Evolutionary conservation across 768 basidiomycete species (phyloP), one percentile per base, ranked within the genome.

Genomic region (Leccinum uliginosum): DNA sequence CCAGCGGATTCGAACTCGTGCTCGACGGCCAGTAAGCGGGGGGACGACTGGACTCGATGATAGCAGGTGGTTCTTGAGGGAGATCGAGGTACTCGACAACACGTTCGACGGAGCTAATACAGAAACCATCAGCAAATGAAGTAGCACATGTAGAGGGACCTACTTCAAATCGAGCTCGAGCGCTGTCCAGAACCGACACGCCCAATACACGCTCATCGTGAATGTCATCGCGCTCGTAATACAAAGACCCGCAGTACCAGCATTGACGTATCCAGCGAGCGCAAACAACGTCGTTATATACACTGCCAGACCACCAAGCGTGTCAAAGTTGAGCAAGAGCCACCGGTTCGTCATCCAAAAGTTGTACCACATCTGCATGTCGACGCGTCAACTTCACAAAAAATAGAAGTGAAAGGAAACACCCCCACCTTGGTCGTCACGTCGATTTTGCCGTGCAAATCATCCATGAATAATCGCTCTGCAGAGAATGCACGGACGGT

Each of bases 21-120:
- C 79, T 84, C 0, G 92, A 92, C 0, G 94, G 94, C 94, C 94
- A 97, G 65, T 94, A 94, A 0, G 93, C 94, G 1, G 94, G 94
- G 1, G 86, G 87, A 7, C 90, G 82, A 55, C 80, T 81, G 0
- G 80, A 79, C 61, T 92, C 86, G 50, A 93, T 86, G 56, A 87
- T 66, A 0, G 85, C 78, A 3, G 91, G 84, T 0, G 94, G 88
- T 67, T 96, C 93, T 69, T 93, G 91, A 0, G 92, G 92, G 6
- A 97, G 78, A 51, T 91, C 83, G 24, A 96, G 83, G 75, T 95
- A 96, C 76, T 96, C 93, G 7, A 92, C 84, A 14, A 95, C 80
- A 57, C 94, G 89, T 70, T 98, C 93, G 5, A 96, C 91, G 12
- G 91, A 88, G 75, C 89, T 91, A 52, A 14, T 44, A 10, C 11